Evolutionary conservation across 1,284 basidiomycete species (phyloP).

Genomic region (Bjerkandera adusta): DNA sequence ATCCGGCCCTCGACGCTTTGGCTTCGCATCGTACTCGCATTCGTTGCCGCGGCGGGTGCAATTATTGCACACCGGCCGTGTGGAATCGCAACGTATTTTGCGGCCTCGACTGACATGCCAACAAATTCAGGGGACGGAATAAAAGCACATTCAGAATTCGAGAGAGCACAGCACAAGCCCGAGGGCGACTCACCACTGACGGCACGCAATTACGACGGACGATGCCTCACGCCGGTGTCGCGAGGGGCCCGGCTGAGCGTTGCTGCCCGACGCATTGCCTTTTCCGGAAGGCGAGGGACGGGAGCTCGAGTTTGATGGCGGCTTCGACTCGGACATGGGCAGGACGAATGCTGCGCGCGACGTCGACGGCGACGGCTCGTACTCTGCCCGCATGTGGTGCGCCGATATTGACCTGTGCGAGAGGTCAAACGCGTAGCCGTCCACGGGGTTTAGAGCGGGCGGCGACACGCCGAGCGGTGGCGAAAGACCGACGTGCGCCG

Average conservation of each 20-base stretch:
- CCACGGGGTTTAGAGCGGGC: slow-evolving; percentile 22
- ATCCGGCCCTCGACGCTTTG: slow-evolving; percentile 79
- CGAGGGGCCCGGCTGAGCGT: slow-evolving; percentile 20
- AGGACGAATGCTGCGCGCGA: slow-evolving; percentile 24
- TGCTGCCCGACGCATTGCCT: slow-evolving; percentile 23
- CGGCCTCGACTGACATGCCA: slow-evolving; percentile 58
- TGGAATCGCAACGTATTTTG: slow-evolving; percentile 83
- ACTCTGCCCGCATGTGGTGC: slow-evolving; percentile 18
- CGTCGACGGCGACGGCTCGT: slow-evolving; percentile 22
- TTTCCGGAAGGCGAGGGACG: slow-evolving; percentile 20
- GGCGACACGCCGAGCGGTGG: slow-evolving; percentile 24
- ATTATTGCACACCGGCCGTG: slow-evolving; percentile 74
- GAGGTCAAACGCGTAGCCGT: slow-evolving; percentile 30
- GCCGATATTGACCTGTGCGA: slow-evolving; percentile 27
- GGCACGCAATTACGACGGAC: slow-evolving; percentile 54
- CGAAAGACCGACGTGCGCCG: too few species aligned
- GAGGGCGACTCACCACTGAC: slow-evolving; percentile 34
- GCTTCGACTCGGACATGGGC: too few species aligned
- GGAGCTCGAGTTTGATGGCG: slow-evolving; percentile 23
- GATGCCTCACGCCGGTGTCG: slow-evolving; percentile 57
- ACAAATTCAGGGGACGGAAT: slow-evolving; percentile 27
- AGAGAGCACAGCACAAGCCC: too few species aligned
- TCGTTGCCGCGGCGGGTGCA: slow-evolving; percentile 71
- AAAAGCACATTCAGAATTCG: slow-evolving; percentile 1
- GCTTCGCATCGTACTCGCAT: slow-evolving; percentile 75